Conservation (phyloP, 192 early-diverging fungal species). For the Lobosporangium transversale region DNA sequence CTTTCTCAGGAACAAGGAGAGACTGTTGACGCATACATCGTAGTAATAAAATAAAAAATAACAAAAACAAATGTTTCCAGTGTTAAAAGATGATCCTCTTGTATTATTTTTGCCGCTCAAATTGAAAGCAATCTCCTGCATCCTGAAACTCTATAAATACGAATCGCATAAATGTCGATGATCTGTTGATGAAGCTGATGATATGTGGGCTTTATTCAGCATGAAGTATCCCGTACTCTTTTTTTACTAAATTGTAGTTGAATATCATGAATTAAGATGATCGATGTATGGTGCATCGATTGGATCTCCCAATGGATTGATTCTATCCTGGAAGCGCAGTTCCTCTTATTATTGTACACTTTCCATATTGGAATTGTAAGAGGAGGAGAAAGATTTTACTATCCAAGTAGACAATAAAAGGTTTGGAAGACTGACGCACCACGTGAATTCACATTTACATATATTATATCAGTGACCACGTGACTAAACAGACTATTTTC, state of each 20-base stretch:
- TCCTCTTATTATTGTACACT: slow-evolving; percentile 10
- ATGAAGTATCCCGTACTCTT: too few species aligned
- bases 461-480: too few species aligned
- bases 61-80: slow-evolving; percentile 23
- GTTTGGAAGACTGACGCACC: background rate
- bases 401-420: slow-evolving; percentile 1
- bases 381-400: slow-evolving; percentile 8
- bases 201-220: too few species aligned
- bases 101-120: too few species aligned
- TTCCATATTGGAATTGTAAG: slow-evolving; percentile 44
- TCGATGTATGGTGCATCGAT: too few species aligned
- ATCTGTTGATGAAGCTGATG: too few species aligned
- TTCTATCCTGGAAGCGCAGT: background rate
- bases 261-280: too few species aligned
- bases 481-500: background rate
- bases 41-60: too few species aligned
- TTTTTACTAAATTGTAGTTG: too few species aligned
- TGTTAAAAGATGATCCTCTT: slow-evolving; percentile 20
- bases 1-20: slow-evolving; percentile 91
- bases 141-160: too few species aligned
- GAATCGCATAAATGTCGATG: too few species aligned
- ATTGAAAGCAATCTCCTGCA: too few species aligned
- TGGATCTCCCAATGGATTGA: slow-evolving; percentile 11
- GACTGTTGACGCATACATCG: slow-evolving; percentile 67
- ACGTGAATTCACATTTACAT: background rate